Conservation (phyloP, 2,329 filamentous ascomycete species). For the Chrysoporthe cubensis region DNA sequence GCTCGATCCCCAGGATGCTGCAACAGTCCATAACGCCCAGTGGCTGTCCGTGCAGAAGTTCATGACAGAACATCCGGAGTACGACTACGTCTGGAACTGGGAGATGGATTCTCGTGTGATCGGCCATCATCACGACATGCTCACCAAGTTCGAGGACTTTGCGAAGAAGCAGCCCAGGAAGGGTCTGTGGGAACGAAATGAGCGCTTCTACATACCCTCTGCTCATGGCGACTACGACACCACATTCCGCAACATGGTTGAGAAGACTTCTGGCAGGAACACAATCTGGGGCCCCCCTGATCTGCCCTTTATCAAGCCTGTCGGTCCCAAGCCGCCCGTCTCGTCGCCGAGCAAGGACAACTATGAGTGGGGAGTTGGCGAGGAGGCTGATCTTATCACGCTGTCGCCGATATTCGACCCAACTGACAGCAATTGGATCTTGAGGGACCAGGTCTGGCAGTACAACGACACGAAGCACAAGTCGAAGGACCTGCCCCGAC, state of each 20-base stretch:
- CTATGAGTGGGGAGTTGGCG: constrained; percentile 76
- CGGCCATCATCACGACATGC: constrained; percentile 80
- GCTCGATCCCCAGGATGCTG: constrained; percentile 58
- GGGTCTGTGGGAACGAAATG: constrained; percentile 74
- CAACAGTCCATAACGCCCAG: constrained; percentile 63
- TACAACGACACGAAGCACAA: constrained; percentile 58
- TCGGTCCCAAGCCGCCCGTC: constrained; percentile 66
- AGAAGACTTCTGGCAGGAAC: constrained; percentile 52
- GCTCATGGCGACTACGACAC: constrained; percentile 68
- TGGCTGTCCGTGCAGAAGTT: constrained; percentile 79
- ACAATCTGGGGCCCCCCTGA: constrained; percentile 70
- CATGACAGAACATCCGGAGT: constrained; percentile 75
- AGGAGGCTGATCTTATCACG: constrained; percentile 74
- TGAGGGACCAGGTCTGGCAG: constrained; percentile 69
- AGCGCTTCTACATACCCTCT: constrained; percentile 73
- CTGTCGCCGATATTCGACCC: constrained; percentile 82
- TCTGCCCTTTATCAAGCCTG: constrained; percentile 62
- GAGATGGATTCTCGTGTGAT: constrained; percentile 81
- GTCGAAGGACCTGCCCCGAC: constrained; percentile 65
- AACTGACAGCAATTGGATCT: constrained; percentile 72
- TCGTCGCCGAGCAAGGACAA: constrained; percentile 63
- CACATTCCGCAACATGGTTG: constrained; percentile 69
- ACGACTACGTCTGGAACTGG: constrained; percentile 86
- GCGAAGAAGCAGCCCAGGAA: constrained; percentile 70
- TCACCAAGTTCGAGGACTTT: constrained; percentile 67